Conservation (phyloP, 1,284 basidiomycete species). For the Hemileia vastatrix region DNA sequence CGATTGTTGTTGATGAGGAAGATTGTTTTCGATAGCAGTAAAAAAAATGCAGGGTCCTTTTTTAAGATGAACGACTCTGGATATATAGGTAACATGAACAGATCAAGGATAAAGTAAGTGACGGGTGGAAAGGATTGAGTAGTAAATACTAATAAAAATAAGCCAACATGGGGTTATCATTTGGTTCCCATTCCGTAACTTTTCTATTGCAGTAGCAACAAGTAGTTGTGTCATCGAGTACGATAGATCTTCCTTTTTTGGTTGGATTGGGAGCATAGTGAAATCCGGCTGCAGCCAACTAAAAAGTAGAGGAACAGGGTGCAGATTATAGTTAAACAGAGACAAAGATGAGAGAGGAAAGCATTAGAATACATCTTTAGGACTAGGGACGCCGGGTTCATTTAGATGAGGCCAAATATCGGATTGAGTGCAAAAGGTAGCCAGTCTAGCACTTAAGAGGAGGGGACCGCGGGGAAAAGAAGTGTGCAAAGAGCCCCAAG, state of each 20-base stretch:
- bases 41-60: constrained; percentile 20
- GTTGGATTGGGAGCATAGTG: constrained; percentile 10
- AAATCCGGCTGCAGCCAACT: constrained; percentile 14
- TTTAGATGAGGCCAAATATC: constrained; percentile 9
- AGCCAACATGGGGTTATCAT: constrained; percentile 15
- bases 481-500: constrained; percentile 1
- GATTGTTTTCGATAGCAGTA: no score
- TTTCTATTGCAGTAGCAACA: constrained; percentile 14
- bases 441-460: constrained; percentile 5
- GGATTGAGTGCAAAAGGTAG: constrained; percentile 8
- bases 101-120: not conserved
- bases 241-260: constrained; percentile 16
- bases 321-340: no score
- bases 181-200: constrained; percentile 17
- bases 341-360: no score
- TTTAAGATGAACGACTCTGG: constrained; percentile 19
- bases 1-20: not conserved
- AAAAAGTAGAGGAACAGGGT: not conserved
- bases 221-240: constrained; percentile 14
- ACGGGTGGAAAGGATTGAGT: not conserved
- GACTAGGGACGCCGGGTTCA: constrained; percentile 7
- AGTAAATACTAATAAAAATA: not conserved
- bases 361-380: constrained; percentile 1
- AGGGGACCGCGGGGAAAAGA: constrained; percentile 8
- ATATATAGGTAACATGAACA: not conserved